Base-by-base conservation (phyloP, 106 monocot species). In the Acorus calamus region DNA sequence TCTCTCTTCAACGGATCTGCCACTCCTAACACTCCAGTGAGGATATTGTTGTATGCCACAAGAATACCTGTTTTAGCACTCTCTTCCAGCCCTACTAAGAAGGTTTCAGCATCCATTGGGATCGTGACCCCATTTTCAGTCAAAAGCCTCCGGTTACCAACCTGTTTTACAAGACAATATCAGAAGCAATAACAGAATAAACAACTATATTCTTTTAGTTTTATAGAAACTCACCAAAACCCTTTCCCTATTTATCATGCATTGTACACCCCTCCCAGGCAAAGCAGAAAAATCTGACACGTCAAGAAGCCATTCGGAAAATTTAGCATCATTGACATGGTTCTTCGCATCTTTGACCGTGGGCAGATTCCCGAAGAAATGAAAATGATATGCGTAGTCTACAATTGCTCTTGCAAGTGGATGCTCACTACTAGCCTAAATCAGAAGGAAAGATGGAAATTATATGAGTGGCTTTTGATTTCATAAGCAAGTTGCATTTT, bases 381-480 rank as follows among this genome's bases (percentile, higher is more conserved):
- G 92, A 68, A 78, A 92, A 73, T 99, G 88, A 61, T 75, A 76
- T 55, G 80, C 77, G 61, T 98, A 88, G 61, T 91, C 82, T 56
- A 98, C 47, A 44, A 98, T 83, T n/a, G 96, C 96, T 68, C 69
- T 87, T 57, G 80, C 91, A 68, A 98, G 80, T 68, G 96, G 96
- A 67, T 98, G 96, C 60, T 98, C 96, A 47, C 96, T 98, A 74
- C 81, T 83, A 59, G 88, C 90, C 96, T 98, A 62, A 68, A 77
- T 70, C 44, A 57, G 78, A 85, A 65, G 76, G 8, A 55, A 75
- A 83, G 69, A 82, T 11, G 53, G 41, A 59, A 3, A 78, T 52
- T 8, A 50, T 4, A 7, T 8, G 8, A 4, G 11, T n/a, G 11
- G 56, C 8, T 10, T 42, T 69, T 4, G 57, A 52, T 6, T 4